Conservation (phyloP, 208 protist genomes). For the Wallacemonas sp. region DNA sequence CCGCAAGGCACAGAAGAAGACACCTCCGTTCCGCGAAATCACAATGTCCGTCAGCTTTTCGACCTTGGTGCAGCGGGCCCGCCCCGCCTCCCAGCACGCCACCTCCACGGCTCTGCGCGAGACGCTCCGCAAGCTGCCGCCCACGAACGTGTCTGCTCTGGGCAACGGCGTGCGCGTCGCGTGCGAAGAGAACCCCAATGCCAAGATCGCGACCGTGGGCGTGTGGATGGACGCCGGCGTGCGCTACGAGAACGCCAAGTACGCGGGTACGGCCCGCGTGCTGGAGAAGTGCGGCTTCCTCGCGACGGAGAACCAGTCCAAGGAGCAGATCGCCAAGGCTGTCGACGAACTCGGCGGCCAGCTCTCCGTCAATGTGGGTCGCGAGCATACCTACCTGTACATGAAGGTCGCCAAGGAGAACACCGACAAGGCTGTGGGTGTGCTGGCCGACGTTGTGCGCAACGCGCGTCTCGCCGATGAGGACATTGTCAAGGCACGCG, state of each 20-base stretch:
- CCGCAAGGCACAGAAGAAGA: neutral
- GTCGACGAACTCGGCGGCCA: slow-evolving; percentile 96
- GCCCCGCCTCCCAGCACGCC: slow-evolving; percentile 74
- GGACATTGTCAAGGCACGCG: slow-evolving; percentile 88
- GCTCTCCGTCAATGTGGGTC: slow-evolving; percentile 96
- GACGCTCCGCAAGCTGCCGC: slow-evolving; percentile 67
- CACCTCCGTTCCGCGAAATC: neutral
- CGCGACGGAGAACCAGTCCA: slow-evolving; percentile 88
- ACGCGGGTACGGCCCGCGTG: slow-evolving; percentile 97
- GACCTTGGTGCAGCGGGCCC: slow-evolving; percentile 73
- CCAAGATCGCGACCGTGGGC: slow-evolving; percentile 95
- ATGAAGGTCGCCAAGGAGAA: slow-evolving; percentile 94
- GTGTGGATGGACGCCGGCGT: slow-evolving; percentile 97
- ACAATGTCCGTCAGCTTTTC: slow-evolving; percentile 89
- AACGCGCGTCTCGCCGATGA: slow-evolving; percentile 90
- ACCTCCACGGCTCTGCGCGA: slow-evolving; percentile 63
- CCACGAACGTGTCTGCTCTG: slow-evolving; percentile 93
- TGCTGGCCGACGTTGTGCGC: slow-evolving; percentile 96
- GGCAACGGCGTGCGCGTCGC: slow-evolving; percentile 96
- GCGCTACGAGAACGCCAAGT: slow-evolving; percentile 94
- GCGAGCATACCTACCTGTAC: slow-evolving; percentile 97
- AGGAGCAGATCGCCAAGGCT: slow-evolving; percentile 87
- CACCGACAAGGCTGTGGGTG: slow-evolving; percentile 90
- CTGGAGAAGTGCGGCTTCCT: slow-evolving; percentile 99
- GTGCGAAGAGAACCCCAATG: slow-evolving; percentile 88